phyloP scores from a whole-genome alignment of 306 rosid species.

The Malus orientalis region DNA sequence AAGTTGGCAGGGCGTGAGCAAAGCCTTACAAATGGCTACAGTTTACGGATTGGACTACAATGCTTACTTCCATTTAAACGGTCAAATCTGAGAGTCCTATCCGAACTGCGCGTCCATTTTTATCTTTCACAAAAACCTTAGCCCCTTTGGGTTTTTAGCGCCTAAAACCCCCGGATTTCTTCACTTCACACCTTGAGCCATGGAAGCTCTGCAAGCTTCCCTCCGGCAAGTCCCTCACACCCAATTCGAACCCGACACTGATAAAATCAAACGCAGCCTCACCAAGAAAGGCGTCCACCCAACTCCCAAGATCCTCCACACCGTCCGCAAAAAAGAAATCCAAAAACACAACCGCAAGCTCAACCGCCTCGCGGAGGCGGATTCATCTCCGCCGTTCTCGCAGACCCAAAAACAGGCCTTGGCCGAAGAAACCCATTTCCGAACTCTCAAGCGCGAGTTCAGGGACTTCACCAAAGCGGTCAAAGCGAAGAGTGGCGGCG shows the following conservation, averaged over 20 bases:
- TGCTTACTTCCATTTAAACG: background rate
- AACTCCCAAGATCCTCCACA: conserved; percentile 73
- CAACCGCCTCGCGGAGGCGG: conserved; percentile 24
- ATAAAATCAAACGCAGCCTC: conserved; percentile 48
- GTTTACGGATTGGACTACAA: too few relatives aligned
- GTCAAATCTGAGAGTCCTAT: background rate
- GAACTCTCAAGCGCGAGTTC: conserved; percentile 48
- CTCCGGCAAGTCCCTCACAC: conserved; percentile 15
- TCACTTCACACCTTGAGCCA: conserved; percentile 11
- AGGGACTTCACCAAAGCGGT: conserved; percentile 40
- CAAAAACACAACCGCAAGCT: conserved; percentile 69
- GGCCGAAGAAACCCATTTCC: conserved; percentile 46
- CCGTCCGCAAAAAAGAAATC: conserved; percentile 68
- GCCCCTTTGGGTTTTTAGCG: background rate
- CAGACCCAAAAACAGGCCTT: conserved; percentile 33
- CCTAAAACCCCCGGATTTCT: background rate
- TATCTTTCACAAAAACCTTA: conserved; percentile 6
- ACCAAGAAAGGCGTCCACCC: conserved; percentile 47
- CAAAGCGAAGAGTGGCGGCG: conserved; percentile 14
- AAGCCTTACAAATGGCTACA: too few relatives aligned
- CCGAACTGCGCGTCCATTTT: background rate
- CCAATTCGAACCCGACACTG: conserved; percentile 59
- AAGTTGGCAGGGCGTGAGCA: too few relatives aligned
- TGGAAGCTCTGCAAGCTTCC: conserved; percentile 47
- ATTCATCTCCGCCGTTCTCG: conserved; percentile 33